Conservation (phyloP, 2,329 filamentous ascomycete species). For the Microascus cirrosus region DNA sequence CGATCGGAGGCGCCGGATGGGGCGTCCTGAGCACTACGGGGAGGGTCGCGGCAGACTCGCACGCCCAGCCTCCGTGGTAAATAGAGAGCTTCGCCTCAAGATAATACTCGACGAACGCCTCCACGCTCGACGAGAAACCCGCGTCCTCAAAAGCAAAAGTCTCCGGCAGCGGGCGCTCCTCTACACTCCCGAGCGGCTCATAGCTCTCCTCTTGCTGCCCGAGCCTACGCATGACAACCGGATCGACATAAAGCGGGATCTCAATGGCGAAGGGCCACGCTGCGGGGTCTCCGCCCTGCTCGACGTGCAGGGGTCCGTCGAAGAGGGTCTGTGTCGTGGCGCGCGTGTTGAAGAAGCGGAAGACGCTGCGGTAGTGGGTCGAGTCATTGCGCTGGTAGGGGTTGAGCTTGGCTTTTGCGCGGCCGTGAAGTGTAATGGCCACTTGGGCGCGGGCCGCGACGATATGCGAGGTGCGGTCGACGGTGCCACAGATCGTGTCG, state of each 20-base stretch:
- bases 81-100: conserved; percentile 16
- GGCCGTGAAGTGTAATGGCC: not conserved
- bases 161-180: conserved; percentile 7
- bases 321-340: not conserved
- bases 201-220: not conserved
- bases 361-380: not conserved
- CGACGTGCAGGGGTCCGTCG: not conserved
- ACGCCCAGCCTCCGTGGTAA: not conserved
- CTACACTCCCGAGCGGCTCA: not conserved
- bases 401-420: not conserved
- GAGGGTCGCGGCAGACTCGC: not conserved
- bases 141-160: not conserved
- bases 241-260: not conserved
- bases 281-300: not conserved
- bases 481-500: not conserved
- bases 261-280: not conserved
- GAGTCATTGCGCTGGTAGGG: not conserved
- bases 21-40: conserved; percentile 7
- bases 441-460: not conserved
- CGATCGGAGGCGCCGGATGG: conserved; percentile 7
- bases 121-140: conserved; percentile 2
- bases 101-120: conserved; percentile 22
- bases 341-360: not conserved
- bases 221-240: not conserved
- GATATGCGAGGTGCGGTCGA: not conserved